Conservation (phyloP, 345 rosid genomes). For the Eucalyptus marginata region DNA sequence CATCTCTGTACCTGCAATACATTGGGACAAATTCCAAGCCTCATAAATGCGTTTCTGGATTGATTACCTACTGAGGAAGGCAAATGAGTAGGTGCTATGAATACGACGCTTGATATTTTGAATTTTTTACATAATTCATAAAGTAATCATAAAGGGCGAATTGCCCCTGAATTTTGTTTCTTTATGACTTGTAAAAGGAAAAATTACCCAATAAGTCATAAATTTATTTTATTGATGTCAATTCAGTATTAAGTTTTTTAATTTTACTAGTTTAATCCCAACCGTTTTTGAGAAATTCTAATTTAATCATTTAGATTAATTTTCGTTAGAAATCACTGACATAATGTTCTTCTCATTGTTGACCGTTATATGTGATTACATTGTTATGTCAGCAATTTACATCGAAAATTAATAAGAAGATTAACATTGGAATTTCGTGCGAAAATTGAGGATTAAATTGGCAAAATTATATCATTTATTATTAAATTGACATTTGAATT, state of each 20-base stretch:
- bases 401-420: rapidly evolving
- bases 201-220: not conserved
- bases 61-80: not conserved
- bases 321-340: rapidly evolving
- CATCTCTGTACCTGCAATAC: not conserved
- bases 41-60: not conserved
- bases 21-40: not conserved
- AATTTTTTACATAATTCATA: not conserved
- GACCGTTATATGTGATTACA: not conserved
- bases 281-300: rapidly evolving
- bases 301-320: rapidly evolving
- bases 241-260: not conserved
- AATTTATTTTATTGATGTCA: not conserved
- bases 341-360: rapidly evolving
- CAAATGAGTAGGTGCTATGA: not conserved
- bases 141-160: not conserved
- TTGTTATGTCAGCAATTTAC: not conserved
- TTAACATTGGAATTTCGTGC: rapidly evolving
- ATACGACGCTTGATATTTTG: not conserved
- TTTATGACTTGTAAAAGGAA: rapidly evolving
- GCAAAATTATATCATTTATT: not conserved
- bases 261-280: no score
- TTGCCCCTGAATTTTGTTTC: not conserved
- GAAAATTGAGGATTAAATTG: rapidly evolving
- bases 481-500: rapidly evolving